Evolutionary conservation across 768 basidiomycete genomes (phyloP).

Genomic region (Phaeotremella fagi): DNA sequence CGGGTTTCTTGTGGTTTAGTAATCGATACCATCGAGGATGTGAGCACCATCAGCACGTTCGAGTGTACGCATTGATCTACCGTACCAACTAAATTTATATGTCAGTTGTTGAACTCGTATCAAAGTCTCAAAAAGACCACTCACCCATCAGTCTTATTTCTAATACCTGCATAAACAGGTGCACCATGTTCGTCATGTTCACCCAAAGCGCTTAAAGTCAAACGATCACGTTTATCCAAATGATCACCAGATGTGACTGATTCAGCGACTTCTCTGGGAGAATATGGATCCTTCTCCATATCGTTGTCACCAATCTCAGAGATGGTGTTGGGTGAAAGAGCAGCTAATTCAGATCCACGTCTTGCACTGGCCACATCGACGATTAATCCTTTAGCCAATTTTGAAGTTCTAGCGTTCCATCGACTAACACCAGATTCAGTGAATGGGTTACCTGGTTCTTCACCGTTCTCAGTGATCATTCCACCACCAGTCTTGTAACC

Average conservation of each 20-base stretch:
- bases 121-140: conserved; percentile 1
- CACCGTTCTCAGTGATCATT: background rate
- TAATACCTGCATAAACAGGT: conserved; percentile 13
- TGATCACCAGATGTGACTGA: background rate
- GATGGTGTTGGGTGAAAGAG: conserved; percentile 1
- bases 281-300: background rate
- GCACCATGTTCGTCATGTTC: conserved; percentile 1
- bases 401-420: conserved; percentile 4
- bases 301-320: background rate
- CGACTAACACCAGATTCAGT: conserved; percentile 1
- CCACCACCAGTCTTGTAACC: conserved; percentile 8
- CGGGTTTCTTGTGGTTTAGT: too few species aligned
- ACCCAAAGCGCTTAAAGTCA: background rate
- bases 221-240: background rate
- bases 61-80: conserved; percentile 17
- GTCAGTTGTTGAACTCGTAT: background rate
- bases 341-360: conserved; percentile 3
- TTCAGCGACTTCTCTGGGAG: background rate
- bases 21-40: background rate
- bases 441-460: background rate
- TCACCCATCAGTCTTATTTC: conserved; percentile 33
- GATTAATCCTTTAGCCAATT: conserved; percentile 5
- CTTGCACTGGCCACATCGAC: conserved; percentile 7
- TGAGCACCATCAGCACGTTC: conserved; percentile 14
- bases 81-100: conserved; percentile 10